phyloP scores from a whole-genome alignment of 2,329 filamentous ascomycete genomes.

The Arthroderma sp. region DNA sequence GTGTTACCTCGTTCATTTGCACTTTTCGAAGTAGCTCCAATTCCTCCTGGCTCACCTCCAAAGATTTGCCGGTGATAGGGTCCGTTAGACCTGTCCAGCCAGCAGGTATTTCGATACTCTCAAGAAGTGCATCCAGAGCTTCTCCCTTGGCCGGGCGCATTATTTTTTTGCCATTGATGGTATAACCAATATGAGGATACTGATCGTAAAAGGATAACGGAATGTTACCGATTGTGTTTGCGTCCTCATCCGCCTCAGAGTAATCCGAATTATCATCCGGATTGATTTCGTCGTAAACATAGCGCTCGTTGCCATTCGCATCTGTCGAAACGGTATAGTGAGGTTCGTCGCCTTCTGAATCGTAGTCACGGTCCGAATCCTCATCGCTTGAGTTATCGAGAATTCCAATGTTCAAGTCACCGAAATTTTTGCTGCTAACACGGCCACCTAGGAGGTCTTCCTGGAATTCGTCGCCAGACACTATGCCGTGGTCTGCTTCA shows the following conservation, averaged over 20 bases:
- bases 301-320: slow-evolving; percentile 80
- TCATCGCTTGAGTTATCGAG: slow-evolving; percentile 41
- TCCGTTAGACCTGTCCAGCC: slow-evolving; percentile 96
- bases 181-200: slow-evolving; percentile 96
- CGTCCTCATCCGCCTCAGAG: slow-evolving; percentile 62
- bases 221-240: slow-evolving; percentile 92
- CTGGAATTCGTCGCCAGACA: slow-evolving; percentile 49
- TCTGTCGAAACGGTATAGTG: slow-evolving; percentile 45
- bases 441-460: slow-evolving; percentile 29
- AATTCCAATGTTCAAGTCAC: slow-evolving; percentile 39
- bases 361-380: slow-evolving; percentile 37
- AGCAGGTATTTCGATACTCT: slow-evolving; percentile 93
- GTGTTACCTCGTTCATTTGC: slow-evolving; percentile 74
- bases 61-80: slow-evolving; percentile 79
- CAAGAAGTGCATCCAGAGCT: slow-evolving; percentile 80
- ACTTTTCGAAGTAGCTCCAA: slow-evolving; percentile 77
- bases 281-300: slow-evolving; percentile 86
- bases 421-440: slow-evolving; percentile 28
- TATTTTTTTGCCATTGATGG: slow-evolving; percentile 97
- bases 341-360: slow-evolving; percentile 16
- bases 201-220: slow-evolving; percentile 90
- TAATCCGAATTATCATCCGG: slow-evolving; percentile 95
- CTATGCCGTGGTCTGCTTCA: slow-evolving; percentile 32
- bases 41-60: slow-evolving; percentile 78
- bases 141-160: slow-evolving; percentile 90